Evolutionary conservation across 106 monocot species (phyloP).

Genomic region (Platanthera zijinensis): DNA sequence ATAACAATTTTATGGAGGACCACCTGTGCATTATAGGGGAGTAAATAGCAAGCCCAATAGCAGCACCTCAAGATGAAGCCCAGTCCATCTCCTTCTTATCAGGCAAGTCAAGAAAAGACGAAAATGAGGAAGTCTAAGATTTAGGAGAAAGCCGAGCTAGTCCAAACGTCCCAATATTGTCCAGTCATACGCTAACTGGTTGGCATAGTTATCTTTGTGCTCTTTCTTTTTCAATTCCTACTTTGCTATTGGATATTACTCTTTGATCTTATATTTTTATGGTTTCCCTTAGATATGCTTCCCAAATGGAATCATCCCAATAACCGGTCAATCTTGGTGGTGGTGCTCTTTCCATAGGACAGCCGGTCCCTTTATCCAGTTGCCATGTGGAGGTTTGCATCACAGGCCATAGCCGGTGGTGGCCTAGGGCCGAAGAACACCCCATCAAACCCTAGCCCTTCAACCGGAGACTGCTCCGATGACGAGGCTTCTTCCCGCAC

Average conservation of each 20-base stretch:
- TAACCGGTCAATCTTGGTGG: not conserved
- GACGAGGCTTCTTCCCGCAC: constrained; percentile 45
- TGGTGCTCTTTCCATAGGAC: not conserved
- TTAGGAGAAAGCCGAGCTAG: too few species aligned
- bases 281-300: constrained; percentile 2
- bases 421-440: constrained; percentile 3
- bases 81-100: not conserved
- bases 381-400: constrained; percentile 32
- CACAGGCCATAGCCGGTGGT: constrained; percentile 19
- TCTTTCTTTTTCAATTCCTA: not conserved
- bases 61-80: not conserved
- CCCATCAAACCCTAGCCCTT: constrained; percentile 9
- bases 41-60: too few species aligned
- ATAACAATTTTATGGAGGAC: too few species aligned
- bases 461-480: constrained; percentile 37
- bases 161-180: not conserved
- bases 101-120: not conserved
- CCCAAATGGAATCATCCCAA: not conserved
- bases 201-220: not conserved
- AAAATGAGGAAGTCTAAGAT: too few species aligned
- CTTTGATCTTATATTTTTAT: not conserved
- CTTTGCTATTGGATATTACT: too few species aligned
- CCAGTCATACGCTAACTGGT: not conserved
- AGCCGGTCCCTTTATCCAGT: too few species aligned
- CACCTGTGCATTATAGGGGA: too few species aligned